phyloP scores from a whole-genome alignment of 768 basidiomycete genomes.

The Chalciporus pseudorubinellus region DNA sequence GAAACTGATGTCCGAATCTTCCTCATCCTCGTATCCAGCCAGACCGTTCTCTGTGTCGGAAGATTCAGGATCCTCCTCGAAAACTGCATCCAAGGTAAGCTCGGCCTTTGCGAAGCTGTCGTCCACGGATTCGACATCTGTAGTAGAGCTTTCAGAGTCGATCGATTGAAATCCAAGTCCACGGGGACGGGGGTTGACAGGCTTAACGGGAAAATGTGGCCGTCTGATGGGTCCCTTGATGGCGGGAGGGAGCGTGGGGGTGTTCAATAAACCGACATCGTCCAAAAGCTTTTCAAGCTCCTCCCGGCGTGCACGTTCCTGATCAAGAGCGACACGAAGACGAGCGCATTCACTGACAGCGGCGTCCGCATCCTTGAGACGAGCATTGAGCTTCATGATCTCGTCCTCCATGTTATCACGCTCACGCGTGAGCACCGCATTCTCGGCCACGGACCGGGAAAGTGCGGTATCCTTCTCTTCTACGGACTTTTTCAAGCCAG shows the following conservation, averaged over 20 bases:
- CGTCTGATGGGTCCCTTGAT: conserved; percentile 15
- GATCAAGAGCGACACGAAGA: conserved; percentile 33
- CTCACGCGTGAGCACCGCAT: conserved; percentile 23
- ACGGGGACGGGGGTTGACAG: conserved; percentile 35
- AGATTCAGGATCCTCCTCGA: conserved; percentile 49
- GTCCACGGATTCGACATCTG: conserved; percentile 65
- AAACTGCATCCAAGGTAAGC: conserved; percentile 54
- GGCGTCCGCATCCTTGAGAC: conserved; percentile 28
- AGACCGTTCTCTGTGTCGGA: conserved; percentile 52
- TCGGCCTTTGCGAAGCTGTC: conserved; percentile 40
- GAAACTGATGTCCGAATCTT: conserved; percentile 52
- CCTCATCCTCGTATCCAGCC: conserved; percentile 69
- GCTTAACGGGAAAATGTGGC: conserved; percentile 18
- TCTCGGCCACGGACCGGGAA: conserved; percentile 30
- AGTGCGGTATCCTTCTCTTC: conserved; percentile 33
- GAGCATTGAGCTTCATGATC: conserved; percentile 28
- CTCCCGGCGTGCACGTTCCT: conserved; percentile 40
- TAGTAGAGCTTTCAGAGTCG: conserved; percentile 62
- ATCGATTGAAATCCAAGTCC: conserved; percentile 56
- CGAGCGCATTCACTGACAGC: conserved; percentile 26
- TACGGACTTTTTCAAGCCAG: conserved; percentile 49
- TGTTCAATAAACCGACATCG: conserved; percentile 41
- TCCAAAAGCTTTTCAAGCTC: conserved; percentile 57
- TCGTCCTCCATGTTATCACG: conserved; percentile 30
- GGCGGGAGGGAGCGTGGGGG: conserved; percentile 36